phyloP scores from a whole-genome alignment of 441 rosid species.

The Populus hybrid region DNA sequence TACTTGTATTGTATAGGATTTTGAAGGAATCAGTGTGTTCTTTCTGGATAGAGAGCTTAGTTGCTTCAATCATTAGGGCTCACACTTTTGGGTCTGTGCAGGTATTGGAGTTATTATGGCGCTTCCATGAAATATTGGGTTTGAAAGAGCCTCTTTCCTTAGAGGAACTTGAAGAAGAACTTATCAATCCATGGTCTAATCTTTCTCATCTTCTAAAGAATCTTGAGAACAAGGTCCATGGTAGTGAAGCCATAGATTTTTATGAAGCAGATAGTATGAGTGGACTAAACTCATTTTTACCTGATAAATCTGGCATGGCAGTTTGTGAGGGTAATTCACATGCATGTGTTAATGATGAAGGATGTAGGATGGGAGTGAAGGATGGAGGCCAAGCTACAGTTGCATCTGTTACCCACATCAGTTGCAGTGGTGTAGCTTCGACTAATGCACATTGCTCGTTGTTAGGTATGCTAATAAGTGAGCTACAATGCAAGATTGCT shows the following conservation, averaged over 20 bases:
- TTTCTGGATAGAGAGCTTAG: constrained; percentile 6
- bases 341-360: constrained; percentile 36
- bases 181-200: constrained; percentile 59
- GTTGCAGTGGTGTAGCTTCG: constrained; percentile 51
- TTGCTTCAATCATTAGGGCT: constrained; percentile 15
- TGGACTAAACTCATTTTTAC: constrained; percentile 30
- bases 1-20: not conserved
- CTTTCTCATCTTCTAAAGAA: constrained; percentile 33
- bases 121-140: constrained; percentile 75
- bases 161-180: constrained; percentile 78
- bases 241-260: constrained; percentile 32
- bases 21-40: constrained; percentile 16
- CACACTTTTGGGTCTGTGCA: constrained; percentile 31
- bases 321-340: constrained; percentile 32
- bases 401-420: constrained; percentile 34
- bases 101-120: constrained; percentile 80
- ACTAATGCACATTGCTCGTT: constrained; percentile 67
- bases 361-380: constrained; percentile 39
- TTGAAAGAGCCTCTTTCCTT: constrained; percentile 51
- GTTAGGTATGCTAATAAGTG: constrained; percentile 68
- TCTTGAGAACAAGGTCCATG: constrained; percentile 33
- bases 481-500: constrained; percentile 92
- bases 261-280: constrained; percentile 28
- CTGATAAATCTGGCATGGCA: constrained; percentile 29
- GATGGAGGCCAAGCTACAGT: constrained; percentile 37